Percentiles rank a stretch among this genome's conserved stretches.
phyloP scores from a whole-genome alignment of 257 asterid genomes.

The Capsicum chinense region DNA sequence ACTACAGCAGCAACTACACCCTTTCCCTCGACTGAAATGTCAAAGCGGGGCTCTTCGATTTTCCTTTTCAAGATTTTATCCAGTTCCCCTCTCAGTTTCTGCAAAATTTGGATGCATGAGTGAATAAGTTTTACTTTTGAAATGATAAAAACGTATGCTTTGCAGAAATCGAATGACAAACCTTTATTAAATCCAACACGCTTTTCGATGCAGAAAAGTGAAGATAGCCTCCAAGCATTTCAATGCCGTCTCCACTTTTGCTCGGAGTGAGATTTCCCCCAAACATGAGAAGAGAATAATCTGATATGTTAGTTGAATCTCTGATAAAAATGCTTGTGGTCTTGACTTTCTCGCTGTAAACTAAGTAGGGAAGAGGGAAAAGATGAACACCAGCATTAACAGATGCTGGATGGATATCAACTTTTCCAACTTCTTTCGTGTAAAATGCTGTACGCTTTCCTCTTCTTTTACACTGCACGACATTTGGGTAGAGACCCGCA shows the following conservation, averaged over 20 bases:
- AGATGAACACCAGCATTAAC: constrained; percentile 78
- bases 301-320: constrained; percentile 91
- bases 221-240: constrained; percentile 97
- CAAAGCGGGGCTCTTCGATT: constrained; percentile 78
- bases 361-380: constrained; percentile 92
- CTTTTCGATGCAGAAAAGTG: constrained; percentile 87
- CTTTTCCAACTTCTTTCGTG: constrained; percentile 88
- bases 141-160: no score
- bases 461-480: constrained; percentile 92
- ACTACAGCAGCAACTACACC: constrained; percentile 78
- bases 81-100: constrained; percentile 86
- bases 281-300: constrained; percentile 89
- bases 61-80: constrained; percentile 82
- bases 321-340: constrained; percentile 73
- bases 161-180: not conserved
- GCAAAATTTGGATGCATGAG: constrained; percentile 34
- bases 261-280: constrained; percentile 90
- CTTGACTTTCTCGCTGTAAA: constrained; percentile 91
- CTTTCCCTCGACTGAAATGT: constrained; percentile 71
- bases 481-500: constrained; percentile 96
- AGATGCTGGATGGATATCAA: constrained; percentile 91
- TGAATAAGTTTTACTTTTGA: not conserved
- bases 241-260: constrained; percentile 77
- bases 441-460: constrained; percentile 85
- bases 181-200: constrained; percentile 80